Evolutionary conservation across 148 eudicot species (phyloP).

Genomic region (Amaranthus hypochondriacus): DNA sequence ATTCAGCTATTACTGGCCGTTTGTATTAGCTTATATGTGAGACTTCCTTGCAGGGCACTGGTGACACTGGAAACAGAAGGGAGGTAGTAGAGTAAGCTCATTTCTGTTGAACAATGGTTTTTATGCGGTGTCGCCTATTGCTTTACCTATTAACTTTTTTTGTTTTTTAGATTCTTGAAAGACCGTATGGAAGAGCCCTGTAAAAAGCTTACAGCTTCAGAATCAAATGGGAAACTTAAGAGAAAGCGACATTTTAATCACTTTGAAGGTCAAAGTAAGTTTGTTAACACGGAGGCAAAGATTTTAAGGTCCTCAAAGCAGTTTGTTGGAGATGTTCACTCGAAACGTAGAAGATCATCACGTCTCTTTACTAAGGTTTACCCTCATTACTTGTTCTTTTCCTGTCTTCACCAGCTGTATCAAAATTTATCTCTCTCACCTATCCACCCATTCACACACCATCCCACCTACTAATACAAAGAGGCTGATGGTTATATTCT

Average conservation of each 20-base stretch:
- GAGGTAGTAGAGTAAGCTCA: slow-evolving; percentile 36
- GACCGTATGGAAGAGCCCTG: slow-evolving; percentile 16
- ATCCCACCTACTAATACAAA: neutral
- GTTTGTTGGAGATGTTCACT: slow-evolving; percentile 25
- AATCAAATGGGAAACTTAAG: slow-evolving; percentile 19
- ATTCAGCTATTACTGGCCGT: neutral
- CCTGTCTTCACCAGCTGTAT: neutral
- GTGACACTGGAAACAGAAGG: slow-evolving; percentile 18
- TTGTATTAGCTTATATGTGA: slow-evolving; percentile 13
- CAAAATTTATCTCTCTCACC: neutral
- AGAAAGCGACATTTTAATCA: slow-evolving; percentile 24
- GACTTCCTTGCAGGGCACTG: slow-evolving; percentile 32
- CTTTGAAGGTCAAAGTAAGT: slow-evolving; percentile 19
- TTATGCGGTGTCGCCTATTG: slow-evolving; percentile 4
- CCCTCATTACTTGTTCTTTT: slow-evolving; percentile 1
- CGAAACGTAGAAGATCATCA: slow-evolving; percentile 35
- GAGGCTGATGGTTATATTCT: neutral
- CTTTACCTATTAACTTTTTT: slow-evolving; percentile 10
- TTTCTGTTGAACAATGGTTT: slow-evolving; percentile 2
- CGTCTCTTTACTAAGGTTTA: slow-evolving; percentile 37
- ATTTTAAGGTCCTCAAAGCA: slow-evolving; percentile 30
- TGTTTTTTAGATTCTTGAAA: slow-evolving; percentile 24
- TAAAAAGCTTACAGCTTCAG: slow-evolving; percentile 16
- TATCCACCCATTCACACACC: neutral
- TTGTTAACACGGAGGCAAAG: slow-evolving; percentile 21